Evolutionary conservation across 2,329 filamentous ascomycete genomes (phyloP), one percentile per base, ranked within the genome.

Genomic region (Xylariaceae sp.): DNA sequence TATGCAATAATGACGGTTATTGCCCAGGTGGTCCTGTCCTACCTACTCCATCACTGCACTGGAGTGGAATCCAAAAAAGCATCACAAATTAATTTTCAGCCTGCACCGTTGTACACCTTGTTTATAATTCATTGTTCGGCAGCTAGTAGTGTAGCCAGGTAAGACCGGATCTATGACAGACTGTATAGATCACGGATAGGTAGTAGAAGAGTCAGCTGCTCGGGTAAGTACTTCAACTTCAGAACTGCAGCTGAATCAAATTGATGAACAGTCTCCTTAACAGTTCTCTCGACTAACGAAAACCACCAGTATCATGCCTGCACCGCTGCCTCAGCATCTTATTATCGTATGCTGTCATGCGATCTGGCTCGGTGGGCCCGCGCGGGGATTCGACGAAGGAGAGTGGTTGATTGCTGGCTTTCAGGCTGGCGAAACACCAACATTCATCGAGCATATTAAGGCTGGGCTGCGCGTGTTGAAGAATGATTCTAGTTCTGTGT

Each of bases 271-370:
- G 4, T 4, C 26, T 8, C 26, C 4, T 5, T 26, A 26, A 26
- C 8, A 26, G 32, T n/a, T 21, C 50, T 47, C 9, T 36, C 26
- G 16, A 12, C 32, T 45, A 47, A 49, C 29, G 34, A 48, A 3
- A 36, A 5, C 21, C 13, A 29, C 34, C 39, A 21, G 16, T 21
- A 51, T 22, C n/a, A 58, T 51, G 53, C 21, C 51, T 9, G 29
- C 29, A 46, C 29, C 36, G 30, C 32, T 51, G 6, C 52, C 57
- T 40, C 22, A 70, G 5, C 79, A 88, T 59, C 78, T 95, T 10
- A 81, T 95, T 48, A 73, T 95, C 45, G 86, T 95, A 47, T 94
- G 89, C 74, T 92, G 90, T 68, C 90, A 95, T 71, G 88, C 84
- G 26, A 89, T 92, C 54, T 95, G 87, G 77, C 71, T 76, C 13